These are phyloP conservation scores for Phytopythium kandeliae DNA, from an alignment of 352 stramenopile species.

Conservation along the genomic window DNA sequence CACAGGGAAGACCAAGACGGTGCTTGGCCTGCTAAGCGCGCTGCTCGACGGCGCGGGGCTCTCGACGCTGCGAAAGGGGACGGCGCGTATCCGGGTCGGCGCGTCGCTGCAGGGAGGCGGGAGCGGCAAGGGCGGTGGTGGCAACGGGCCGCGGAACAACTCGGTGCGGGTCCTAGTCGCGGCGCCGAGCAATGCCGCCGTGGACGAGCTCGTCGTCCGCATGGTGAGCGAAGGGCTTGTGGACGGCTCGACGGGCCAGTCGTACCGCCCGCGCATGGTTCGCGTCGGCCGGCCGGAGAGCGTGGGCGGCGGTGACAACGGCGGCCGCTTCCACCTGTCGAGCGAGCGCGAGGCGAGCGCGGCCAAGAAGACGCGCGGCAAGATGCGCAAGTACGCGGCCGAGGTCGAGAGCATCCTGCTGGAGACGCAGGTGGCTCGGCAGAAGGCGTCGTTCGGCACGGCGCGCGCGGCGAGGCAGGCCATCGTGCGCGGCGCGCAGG, in stretches of 20 bases:
- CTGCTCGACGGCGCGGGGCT: conserved; percentile 67
- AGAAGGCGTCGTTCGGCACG: conserved; percentile 49
- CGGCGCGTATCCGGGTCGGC: conserved; percentile 61
- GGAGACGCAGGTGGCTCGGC: conserved; percentile 59
- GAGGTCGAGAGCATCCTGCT: conserved; percentile 71
- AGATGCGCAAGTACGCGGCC: conserved; percentile 66
- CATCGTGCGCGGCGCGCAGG: conserved; percentile 70
- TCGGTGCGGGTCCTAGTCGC: conserved; percentile 71
- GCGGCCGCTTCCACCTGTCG: conserved; percentile 7
- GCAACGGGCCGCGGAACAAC: conserved; percentile 26
- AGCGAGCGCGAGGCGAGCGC: conserved; percentile 18
- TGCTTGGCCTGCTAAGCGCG: conserved; percentile 64
- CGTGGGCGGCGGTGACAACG: neutral
- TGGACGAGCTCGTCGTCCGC: conserved; percentile 72
- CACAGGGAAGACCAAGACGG: conserved; percentile 82
- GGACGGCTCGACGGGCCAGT: conserved; percentile 35
- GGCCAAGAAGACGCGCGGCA: conserved; percentile 47
- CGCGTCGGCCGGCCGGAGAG: conserved; percentile 62
- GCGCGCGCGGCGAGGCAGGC: conserved; percentile 51
- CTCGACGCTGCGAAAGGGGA: conserved; percentile 36
- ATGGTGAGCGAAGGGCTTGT: conserved; percentile 61
- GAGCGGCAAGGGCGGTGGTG: conserved; percentile 8
- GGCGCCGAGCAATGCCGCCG: conserved; percentile 73
- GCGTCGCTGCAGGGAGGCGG: conserved; percentile 43
- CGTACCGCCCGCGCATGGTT: conserved; percentile 62